A percentile compares a stretch with the other conserved stretches of the same genome.
Conservation (phyloP, 23 red algal genomes). For the Gracilaria gracilis region DNA sequence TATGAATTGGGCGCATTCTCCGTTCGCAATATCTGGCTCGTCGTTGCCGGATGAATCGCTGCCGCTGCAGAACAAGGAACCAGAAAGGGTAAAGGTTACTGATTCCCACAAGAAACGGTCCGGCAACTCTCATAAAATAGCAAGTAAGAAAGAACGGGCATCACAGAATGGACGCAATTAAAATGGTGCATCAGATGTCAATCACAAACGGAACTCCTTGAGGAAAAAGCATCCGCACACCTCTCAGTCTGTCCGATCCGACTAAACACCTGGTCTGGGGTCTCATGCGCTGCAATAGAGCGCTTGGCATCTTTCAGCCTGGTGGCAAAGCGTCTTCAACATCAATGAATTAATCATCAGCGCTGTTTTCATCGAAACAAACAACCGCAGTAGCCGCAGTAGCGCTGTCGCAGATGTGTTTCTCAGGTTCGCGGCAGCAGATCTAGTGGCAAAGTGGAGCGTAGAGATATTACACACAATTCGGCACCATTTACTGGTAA, state of each 20-base stretch:
- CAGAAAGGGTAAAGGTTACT: not conserved
- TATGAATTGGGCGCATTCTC: conserved; percentile 58
- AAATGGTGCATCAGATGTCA: not conserved
- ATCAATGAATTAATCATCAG: conserved; percentile 16
- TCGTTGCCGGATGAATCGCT: too few relatives aligned
- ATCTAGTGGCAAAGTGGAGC: conserved; percentile 37
- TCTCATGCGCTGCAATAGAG: conserved; percentile 23
- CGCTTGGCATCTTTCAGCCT: not conserved
- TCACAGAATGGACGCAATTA: too few relatives aligned
- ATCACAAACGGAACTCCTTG: not conserved
- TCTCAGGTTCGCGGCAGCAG: conserved; percentile 30
- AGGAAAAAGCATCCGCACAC: not conserved
- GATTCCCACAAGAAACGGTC: not conserved
- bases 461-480: too few relatives aligned
- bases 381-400: conserved; percentile 21
- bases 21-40: conserved; percentile 33
- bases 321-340: conserved; percentile 26
- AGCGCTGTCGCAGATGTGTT: conserved; percentile 46
- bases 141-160: not conserved
- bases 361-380: conserved; percentile 19
- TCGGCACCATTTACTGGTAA: too few relatives aligned
- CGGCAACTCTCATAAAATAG: too few relatives aligned
- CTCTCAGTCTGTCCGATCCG: not conserved
- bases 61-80: not conserved
- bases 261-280: conserved; percentile 4